Conservation (phyloP, 768 basidiomycete species). For the Leccinum ochraceum region DNA sequence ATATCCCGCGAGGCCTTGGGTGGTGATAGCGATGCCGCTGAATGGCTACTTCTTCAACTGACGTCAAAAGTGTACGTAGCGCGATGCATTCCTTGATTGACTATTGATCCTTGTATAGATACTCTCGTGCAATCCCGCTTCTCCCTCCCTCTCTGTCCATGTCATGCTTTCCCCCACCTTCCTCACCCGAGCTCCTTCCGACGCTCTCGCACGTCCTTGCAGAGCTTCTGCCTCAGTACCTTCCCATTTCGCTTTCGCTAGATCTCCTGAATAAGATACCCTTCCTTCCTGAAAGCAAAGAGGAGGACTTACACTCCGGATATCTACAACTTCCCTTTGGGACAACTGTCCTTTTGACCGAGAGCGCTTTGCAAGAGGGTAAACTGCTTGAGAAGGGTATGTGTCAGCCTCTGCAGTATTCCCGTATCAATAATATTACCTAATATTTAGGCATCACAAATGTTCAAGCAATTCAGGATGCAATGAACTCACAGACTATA, state of each 20-base stretch:
- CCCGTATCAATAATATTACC: neutral
- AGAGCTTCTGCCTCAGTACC: conserved; percentile 57
- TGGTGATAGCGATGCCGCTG: conserved; percentile 67
- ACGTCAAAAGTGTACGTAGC: conserved; percentile 63
- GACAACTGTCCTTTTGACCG: conserved; percentile 60
- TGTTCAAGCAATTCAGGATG: conserved; percentile 61
- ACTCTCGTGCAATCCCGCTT: conserved; percentile 65
- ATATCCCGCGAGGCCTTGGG: conserved; percentile 69
- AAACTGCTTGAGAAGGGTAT: conserved; percentile 52
- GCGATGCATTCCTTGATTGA: neutral
- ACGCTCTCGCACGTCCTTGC: conserved; percentile 55
- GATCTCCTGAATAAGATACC: conserved; percentile 54
- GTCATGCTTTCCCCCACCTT: conserved; percentile 57
- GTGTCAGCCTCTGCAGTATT: conserved; percentile 1
- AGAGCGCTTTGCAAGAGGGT: conserved; percentile 69
- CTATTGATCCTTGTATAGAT: conserved; percentile 40
- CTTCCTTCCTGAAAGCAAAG: conserved; percentile 67
- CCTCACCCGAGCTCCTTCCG: conserved; percentile 36
- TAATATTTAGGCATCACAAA: conserved; percentile 56
- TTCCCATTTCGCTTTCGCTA: conserved; percentile 61
- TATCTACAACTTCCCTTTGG: conserved; percentile 70
- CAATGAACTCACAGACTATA: conserved; percentile 63
- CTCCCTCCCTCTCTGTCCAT: conserved; percentile 67
- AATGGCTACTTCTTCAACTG: conserved; percentile 68
- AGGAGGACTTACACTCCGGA: conserved; percentile 74